These are phyloP conservation scores for Myxozyma geophila DNA, from an alignment of 805 yeast species.

Conservation along the genomic window DNA sequence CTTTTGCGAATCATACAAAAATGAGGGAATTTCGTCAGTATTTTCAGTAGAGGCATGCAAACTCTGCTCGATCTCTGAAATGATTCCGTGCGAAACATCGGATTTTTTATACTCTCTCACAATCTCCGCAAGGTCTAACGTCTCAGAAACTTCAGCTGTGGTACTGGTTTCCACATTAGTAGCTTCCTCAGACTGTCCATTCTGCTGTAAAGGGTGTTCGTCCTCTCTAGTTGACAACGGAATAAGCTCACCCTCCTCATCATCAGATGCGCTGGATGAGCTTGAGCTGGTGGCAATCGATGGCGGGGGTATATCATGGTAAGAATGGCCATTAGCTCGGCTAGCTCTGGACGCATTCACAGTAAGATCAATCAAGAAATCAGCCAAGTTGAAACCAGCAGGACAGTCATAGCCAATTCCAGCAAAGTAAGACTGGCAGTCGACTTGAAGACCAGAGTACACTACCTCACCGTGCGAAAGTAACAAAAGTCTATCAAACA, in stretches of 20 bases:
- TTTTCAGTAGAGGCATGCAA: constrained; percentile 18
- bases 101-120: constrained; percentile 43
- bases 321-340: constrained; percentile 14
- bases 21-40: constrained; percentile 23
- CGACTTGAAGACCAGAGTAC: constrained; percentile 82
- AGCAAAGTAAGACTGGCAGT: constrained; percentile 75
- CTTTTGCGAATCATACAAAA: constrained; percentile 43
- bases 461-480: constrained; percentile 84
- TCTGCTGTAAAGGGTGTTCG: constrained; percentile 5
- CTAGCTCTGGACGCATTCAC: constrained; percentile 53
- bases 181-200: constrained; percentile 7
- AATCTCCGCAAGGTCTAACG: constrained; percentile 39
- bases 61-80: constrained; percentile 39
- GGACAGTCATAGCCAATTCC: constrained; percentile 83
- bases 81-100: constrained; percentile 37
- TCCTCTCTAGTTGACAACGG: constrained; percentile 23
- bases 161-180: neutral
- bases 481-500: constrained; percentile 80
- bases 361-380: constrained; percentile 79
- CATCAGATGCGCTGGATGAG: neutral
- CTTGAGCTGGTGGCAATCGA: neutral
- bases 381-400: constrained; percentile 89
- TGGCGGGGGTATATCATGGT: neutral
- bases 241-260: constrained; percentile 24
- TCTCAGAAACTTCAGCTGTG: constrained; percentile 1